Conservation (phyloP, 257 asterid genomes). For the Ophiorrhiza pumila region DNA sequence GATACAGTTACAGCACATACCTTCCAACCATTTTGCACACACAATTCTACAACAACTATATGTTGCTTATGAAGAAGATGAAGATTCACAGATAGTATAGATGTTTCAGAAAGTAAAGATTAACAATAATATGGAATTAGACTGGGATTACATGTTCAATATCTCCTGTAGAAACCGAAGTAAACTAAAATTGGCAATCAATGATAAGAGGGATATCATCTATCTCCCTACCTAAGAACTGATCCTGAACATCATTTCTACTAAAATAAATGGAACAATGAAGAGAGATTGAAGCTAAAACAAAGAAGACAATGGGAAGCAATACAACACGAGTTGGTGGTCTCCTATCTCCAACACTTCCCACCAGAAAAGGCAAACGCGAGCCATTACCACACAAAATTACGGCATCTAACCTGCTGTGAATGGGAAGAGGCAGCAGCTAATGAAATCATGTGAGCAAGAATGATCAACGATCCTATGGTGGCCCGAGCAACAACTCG, state of each 20-base stretch:
- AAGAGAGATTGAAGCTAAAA: neutral
- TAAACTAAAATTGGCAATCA: neutral
- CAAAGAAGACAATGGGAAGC: neutral
- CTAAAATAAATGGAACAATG: neutral
- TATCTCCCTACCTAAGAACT: neutral
- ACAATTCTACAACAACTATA: neutral
- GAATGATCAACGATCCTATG: slow-evolving; percentile 73
- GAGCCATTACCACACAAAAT: neutral
- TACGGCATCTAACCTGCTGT: slow-evolving; percentile 56
- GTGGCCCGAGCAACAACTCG: slow-evolving; percentile 81
- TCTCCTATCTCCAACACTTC: neutral
- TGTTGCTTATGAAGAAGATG: neutral
- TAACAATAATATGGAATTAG: neutral
- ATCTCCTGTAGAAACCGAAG: neutral
- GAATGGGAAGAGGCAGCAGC: slow-evolving; percentile 61
- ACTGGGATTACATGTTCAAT: neutral
- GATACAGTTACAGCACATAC: neutral
- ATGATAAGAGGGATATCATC: neutral
- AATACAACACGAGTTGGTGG: neutral
- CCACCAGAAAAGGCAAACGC: neutral
- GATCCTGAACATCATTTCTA: neutral
- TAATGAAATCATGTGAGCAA: slow-evolving; percentile 81
- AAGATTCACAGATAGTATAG: neutral
- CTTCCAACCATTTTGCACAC: neutral
- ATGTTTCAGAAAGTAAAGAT: neutral